phyloP scores from a whole-genome alignment of 1,284 basidiomycete genomes.

The Cerioporus squamosus region DNA sequence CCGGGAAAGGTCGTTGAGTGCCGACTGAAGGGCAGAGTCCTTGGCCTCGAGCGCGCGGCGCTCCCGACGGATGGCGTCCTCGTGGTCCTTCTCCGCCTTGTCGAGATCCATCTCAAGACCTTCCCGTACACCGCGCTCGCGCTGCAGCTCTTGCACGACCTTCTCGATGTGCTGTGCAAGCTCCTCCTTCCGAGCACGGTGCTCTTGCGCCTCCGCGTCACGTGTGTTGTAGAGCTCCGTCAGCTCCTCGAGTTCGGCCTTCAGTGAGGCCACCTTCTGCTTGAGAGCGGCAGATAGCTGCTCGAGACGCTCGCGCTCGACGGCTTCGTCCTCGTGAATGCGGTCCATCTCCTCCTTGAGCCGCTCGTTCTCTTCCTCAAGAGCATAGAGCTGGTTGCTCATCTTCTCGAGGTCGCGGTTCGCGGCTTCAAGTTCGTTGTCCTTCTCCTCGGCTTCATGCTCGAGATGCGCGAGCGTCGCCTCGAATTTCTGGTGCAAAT shows the following conservation, averaged over 20 bases:
- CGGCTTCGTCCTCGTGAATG: constrained; percentile 67
- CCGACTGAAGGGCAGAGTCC: constrained; percentile 65
- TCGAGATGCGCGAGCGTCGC: constrained; percentile 74
- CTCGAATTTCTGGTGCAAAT: constrained; percentile 76
- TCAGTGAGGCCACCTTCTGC: constrained; percentile 69
- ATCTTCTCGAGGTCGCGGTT: constrained; percentile 79
- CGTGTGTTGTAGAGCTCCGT: constrained; percentile 64
- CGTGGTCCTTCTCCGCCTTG: constrained; percentile 60
- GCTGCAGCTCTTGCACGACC: constrained; percentile 66
- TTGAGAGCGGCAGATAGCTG: constrained; percentile 76
- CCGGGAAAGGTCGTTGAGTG: constrained; percentile 64
- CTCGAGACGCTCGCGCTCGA: constrained; percentile 75
- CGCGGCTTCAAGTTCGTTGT: constrained; percentile 67
- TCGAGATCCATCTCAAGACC: constrained; percentile 59
- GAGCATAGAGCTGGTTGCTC: constrained; percentile 62
- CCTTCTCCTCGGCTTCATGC: constrained; percentile 70
- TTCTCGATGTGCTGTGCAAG: constrained; percentile 78
- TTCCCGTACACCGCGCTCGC: constrained; percentile 60
- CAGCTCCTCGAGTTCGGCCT: constrained; percentile 65
- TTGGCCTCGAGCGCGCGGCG: constrained; percentile 68
- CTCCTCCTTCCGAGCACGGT: constrained; percentile 73
- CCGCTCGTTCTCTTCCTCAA: constrained; percentile 61
- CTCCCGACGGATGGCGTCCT: constrained; percentile 59
- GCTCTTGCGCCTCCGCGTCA: constrained; percentile 60
- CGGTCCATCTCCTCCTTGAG: constrained; percentile 54